phyloP scores from a whole-genome alignment of 306 rosid species.

The Pyrus bretschneideri region DNA sequence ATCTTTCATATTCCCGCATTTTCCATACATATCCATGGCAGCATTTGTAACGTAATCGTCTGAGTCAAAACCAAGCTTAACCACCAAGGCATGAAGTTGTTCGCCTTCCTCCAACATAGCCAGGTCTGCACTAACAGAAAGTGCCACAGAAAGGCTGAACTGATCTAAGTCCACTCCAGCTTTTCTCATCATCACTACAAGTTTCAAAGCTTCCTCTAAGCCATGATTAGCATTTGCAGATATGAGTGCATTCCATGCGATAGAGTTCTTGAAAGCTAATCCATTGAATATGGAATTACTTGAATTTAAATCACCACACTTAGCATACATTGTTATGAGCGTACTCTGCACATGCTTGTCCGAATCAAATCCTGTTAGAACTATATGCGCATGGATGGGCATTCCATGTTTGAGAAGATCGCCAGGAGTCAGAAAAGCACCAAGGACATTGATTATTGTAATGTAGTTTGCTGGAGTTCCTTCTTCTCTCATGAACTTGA shows the following conservation, averaged over 20 bases:
- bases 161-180: slow-evolving; percentile 61
- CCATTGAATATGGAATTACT: slow-evolving; percentile 51
- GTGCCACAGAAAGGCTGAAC: slow-evolving; percentile 68
- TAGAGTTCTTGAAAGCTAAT: slow-evolving; percentile 46
- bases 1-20: slow-evolving; percentile 80
- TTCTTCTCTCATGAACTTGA: slow-evolving; percentile 56
- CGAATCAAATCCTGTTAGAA: slow-evolving; percentile 58
- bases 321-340: slow-evolving; percentile 79
- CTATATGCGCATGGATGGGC: slow-evolving; percentile 59
- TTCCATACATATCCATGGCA: slow-evolving; percentile 94
- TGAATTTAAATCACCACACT: slow-evolving; percentile 64
- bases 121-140: slow-evolving; percentile 64
- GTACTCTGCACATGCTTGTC: slow-evolving; percentile 71
- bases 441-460: slow-evolving; percentile 57
- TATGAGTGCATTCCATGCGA: slow-evolving; percentile 78
- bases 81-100: slow-evolving; percentile 63
- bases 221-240: slow-evolving; percentile 74
- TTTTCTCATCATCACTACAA: slow-evolving; percentile 49
- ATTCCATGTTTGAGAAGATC: slow-evolving; percentile 52
- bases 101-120: slow-evolving; percentile 87
- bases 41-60: slow-evolving; percentile 65
- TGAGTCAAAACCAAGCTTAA: slow-evolving; percentile 67
- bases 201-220: slow-evolving; percentile 67
- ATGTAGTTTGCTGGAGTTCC: slow-evolving; percentile 56
- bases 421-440: slow-evolving; percentile 46